A percentile compares a stretch with the other conserved stretches of the same genome.
These are phyloP conservation scores for Candida silvicultrix DNA, from an alignment of 805 yeast species.

Conservation along the genomic window DNA sequence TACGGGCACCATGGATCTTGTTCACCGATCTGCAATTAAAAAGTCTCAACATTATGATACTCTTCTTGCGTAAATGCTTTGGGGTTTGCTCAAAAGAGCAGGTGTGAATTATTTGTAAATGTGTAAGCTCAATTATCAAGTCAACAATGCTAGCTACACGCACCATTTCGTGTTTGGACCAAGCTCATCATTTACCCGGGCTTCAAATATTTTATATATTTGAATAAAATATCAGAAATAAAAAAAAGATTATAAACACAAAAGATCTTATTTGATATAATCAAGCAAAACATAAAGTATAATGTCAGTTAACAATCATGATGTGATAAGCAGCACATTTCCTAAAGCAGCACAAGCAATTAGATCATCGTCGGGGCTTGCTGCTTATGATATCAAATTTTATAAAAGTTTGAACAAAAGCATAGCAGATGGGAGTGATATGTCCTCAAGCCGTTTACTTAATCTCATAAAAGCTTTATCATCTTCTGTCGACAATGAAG, in stretches of 20 bases:
- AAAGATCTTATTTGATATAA: no score
- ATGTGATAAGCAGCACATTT: conserved; percentile 13
- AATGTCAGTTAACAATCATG: background rate
- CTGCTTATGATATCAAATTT: conserved; percentile 78
- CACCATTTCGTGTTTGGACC: background rate
- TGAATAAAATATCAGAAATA: background rate
- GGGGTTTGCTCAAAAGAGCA: no score
- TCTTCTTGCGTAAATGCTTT: no score
- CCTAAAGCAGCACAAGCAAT: conserved; percentile 51
- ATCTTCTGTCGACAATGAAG: conserved; percentile 27
- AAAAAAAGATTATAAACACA: background rate
- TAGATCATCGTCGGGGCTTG: conserved; percentile 62
- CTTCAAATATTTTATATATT: background rate
- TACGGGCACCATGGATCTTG: conserved; percentile 3
- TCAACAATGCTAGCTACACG: no score
- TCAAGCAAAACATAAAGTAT: background rate
- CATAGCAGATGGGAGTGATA: conserved; percentile 33
- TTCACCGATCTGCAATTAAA: background rate
- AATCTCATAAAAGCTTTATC: conserved; percentile 41
- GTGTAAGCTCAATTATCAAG: no score
- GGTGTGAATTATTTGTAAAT: no score
- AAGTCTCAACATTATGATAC: conserved; percentile 7
- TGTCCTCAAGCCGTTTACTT: conserved; percentile 36
- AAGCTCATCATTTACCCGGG: background rate
- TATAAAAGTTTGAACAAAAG: conserved; percentile 53